Conservation (phyloP, 1,284 basidiomycete species). For the Austroboletus niveus region DNA sequence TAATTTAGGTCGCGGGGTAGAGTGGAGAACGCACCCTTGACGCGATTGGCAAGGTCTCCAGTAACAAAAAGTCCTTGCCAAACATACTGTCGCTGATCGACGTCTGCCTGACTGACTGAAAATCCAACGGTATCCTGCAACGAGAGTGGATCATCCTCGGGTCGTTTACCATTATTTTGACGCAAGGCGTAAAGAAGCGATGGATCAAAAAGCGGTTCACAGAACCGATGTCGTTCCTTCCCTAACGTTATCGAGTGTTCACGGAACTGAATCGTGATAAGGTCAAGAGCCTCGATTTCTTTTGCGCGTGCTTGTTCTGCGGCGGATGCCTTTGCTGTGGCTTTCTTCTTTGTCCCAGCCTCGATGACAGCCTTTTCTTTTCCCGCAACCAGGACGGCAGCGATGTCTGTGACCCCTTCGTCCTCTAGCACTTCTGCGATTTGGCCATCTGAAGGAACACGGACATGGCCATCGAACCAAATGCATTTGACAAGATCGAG, state of each 20-base stretch:
- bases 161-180: slow-evolving; percentile 10
- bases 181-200: slow-evolving; percentile 42
- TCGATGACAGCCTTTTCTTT: slow-evolving; percentile 83
- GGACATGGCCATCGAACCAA: slow-evolving; percentile 62
- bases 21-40: slow-evolving; percentile 58
- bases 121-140: slow-evolving; percentile 66
- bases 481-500: slow-evolving; percentile 59
- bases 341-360: slow-evolving; percentile 74
- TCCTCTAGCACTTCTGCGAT: slow-evolving; percentile 63
- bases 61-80: slow-evolving; percentile 85
- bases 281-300: slow-evolving; percentile 80
- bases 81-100: slow-evolving; percentile 67
- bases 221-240: slow-evolving; percentile 85
- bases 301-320: slow-evolving; percentile 77
- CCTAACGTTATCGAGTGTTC: slow-evolving; percentile 76
- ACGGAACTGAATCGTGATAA: slow-evolving; percentile 71
- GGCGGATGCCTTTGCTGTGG: slow-evolving; percentile 70
- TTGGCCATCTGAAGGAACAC: slow-evolving; percentile 70
- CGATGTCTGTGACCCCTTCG: slow-evolving; percentile 84
- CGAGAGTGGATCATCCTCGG: slow-evolving; percentile 38
- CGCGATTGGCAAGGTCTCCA: slow-evolving; percentile 73
- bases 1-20: neutral
- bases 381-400: slow-evolving; percentile 77
- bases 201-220: slow-evolving; percentile 87
- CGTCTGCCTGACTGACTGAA: slow-evolving; percentile 55